Conservation (phyloP, 768 basidiomycete genomes). For the Lactarius sp. region DNA sequence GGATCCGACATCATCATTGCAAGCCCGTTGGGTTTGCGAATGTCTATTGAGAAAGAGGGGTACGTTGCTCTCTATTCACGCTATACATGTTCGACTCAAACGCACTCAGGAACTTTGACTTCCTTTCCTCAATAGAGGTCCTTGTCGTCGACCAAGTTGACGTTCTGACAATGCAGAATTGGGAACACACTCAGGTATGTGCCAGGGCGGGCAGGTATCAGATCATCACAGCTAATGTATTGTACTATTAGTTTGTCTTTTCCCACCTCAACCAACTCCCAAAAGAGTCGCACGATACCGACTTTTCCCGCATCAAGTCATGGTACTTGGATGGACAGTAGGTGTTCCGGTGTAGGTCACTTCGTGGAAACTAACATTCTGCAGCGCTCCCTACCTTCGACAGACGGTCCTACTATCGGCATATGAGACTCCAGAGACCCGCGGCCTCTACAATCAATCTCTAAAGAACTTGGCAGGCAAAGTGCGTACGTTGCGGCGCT, state of each 20-base stretch:
- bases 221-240: neutral
- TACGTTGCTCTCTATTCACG: conserved; percentile 36
- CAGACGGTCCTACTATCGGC: conserved; percentile 86
- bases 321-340: conserved; percentile 97
- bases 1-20: conserved; percentile 88
- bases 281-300: conserved; percentile 87
- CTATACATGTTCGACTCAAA: neutral
- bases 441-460: conserved; percentile 67
- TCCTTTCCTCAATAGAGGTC: conserved; percentile 89
- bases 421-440: conserved; percentile 85
- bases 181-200: conserved; percentile 92
- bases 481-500: conserved; percentile 60
- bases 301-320: conserved; percentile 95
- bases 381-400: conserved; percentile 77
- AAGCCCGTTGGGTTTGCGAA: conserved; percentile 85
- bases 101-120: conserved; percentile 72
- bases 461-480: conserved; percentile 86
- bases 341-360: conserved; percentile 31
- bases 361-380: neutral
- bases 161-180: conserved; percentile 95
- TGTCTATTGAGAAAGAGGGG: conserved; percentile 94
- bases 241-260: conserved; percentile 64
- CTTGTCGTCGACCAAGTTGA: conserved; percentile 91
- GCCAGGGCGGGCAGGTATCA: neutral
- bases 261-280: conserved; percentile 83